A percentile compares a stretch with the other conserved stretches of the same genome.
phyloP scores from a whole-genome alignment of 164 flowering plant genomes.

The Malania oleifera region DNA sequence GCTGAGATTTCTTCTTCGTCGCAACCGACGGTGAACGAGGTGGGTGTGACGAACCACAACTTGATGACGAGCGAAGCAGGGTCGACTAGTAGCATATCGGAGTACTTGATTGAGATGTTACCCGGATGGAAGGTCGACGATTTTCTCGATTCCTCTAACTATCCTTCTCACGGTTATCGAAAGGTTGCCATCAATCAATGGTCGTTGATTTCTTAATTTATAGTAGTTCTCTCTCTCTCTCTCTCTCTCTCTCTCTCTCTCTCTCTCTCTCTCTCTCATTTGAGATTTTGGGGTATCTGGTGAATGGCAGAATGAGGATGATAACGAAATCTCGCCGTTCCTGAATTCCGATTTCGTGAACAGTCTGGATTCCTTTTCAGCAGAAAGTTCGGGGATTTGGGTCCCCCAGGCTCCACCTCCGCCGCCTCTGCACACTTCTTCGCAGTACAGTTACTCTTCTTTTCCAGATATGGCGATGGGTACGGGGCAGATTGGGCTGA shows the following conservation, averaged over 20 bases:
- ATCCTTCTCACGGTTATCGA: conserved; percentile 40
- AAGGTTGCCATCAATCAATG: conserved; percentile 44
- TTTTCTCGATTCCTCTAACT: conserved; percentile 43
- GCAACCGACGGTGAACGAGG: background rate
- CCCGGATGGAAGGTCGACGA: conserved; percentile 98
- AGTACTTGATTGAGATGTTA: conserved; percentile 71
- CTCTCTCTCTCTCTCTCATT: background rate
- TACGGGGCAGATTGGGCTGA: conserved; percentile 20
- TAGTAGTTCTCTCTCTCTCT: background rate
- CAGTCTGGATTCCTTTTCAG: conserved; percentile 22
- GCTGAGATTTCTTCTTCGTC: background rate
- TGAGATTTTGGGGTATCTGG: background rate
- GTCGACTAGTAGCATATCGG: conserved; percentile 69
- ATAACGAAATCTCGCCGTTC: conserved; percentile 21
- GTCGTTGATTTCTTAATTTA: too few relatives aligned
- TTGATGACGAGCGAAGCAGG: conserved; percentile 12
- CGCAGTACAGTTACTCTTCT: conserved; percentile 1
- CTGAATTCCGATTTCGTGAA: conserved; percentile 27
- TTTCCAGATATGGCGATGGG: conserved; percentile 12
- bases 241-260: background rate
- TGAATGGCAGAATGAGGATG: conserved; percentile 5
- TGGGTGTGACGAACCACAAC: background rate
- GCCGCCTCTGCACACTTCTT: background rate
- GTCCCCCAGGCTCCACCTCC: conserved; percentile 55
- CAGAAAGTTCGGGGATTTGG: conserved; percentile 41